Conservation (phyloP, 495 filamentous ascomycete species). For the Tuber magnatum region DNA sequence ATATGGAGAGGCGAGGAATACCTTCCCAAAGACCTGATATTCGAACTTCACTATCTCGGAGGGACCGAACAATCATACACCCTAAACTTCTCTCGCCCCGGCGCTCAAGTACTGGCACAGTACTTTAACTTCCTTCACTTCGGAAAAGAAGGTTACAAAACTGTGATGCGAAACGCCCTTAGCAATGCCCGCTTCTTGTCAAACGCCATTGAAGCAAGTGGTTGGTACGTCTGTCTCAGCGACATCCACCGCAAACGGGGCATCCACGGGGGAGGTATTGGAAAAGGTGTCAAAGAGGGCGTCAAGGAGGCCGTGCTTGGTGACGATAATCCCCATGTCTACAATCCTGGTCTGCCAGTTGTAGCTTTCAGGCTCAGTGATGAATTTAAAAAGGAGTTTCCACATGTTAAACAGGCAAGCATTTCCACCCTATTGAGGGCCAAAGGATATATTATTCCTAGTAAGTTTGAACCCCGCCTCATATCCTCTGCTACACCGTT, state of each 20-base stretch:
- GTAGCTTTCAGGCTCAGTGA: conserved; percentile 62
- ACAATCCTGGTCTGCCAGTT: conserved; percentile 62
- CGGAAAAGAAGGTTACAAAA: conserved; percentile 57
- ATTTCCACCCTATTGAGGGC: conserved; percentile 60
- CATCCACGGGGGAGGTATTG: conserved; percentile 20
- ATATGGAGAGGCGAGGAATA: conserved; percentile 63
- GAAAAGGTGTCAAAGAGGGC: conserved; percentile 33
- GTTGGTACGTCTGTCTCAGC: conserved; percentile 63
- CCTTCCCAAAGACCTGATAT: conserved; percentile 64
- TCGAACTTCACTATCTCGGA: conserved; percentile 68
- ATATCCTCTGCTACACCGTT: background rate
- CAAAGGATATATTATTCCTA: conserved; percentile 70
- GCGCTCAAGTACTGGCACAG: conserved; percentile 64
- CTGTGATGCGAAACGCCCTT: conserved; percentile 66
- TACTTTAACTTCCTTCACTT: conserved; percentile 74
- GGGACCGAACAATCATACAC: conserved; percentile 68
- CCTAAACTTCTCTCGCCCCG: conserved; percentile 68
- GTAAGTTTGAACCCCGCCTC: conserved; percentile 37
- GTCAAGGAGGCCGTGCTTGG: conserved; percentile 43
- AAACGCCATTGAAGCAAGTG: conserved; percentile 59
- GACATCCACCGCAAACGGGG: conserved; percentile 60
- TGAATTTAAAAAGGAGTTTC: conserved; percentile 55
- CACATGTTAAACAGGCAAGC: conserved; percentile 59
- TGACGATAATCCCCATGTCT: conserved; percentile 49
- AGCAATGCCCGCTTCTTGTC: conserved; percentile 60